Evolutionary conservation across 441 rosid species (phyloP), one percentile per base, ranked within the genome.

Genomic region (Viola pubescens): DNA sequence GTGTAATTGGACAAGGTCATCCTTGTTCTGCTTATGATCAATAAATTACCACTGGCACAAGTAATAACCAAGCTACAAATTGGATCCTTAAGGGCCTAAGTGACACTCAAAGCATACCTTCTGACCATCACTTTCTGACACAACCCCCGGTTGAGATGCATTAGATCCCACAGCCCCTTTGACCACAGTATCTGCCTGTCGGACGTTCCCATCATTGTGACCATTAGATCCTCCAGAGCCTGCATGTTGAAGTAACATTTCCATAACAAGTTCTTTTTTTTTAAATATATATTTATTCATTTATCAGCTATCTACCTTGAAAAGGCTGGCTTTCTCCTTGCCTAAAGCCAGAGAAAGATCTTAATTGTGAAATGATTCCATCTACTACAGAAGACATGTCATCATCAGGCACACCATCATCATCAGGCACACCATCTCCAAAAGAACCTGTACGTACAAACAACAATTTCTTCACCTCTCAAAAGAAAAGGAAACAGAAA

Each of bases 71-170:
- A 26, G 34, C 34, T 1, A 38, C 5, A 10, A 58, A 34, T 11
- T 58, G 26, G 42, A 59, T 13, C 40, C 43, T 49, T 10, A 26
- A 26, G 34, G 34, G 34, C 34, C 34, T 46, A n/a, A 13, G 53
- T 41, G 13, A 26, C 9, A 43, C 49, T 59, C n/a, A 73, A 63
- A 59, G 46, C 74, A 45, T 71, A 89, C 98, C 86, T 66, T 74
- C 50, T 49, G 71, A 59, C 46, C 71, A 52, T 67, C 76, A 60
- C 59, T 67, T 64, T 73, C 84, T 53, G 72, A 56, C 44, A 13
- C 46, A 14, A 49, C 41, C 8, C 63, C 71, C 4, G 68, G 62
- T 10, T 62, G 61, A 26, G 76, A 53, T 45, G 55, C 65, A 55
- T 52, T 62, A 11, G 79, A 75, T 57, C 68, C 81, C 58, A 51